Base-by-base conservation (phyloP, 23 red algal species). In the Chondrus crispus region DNA sequence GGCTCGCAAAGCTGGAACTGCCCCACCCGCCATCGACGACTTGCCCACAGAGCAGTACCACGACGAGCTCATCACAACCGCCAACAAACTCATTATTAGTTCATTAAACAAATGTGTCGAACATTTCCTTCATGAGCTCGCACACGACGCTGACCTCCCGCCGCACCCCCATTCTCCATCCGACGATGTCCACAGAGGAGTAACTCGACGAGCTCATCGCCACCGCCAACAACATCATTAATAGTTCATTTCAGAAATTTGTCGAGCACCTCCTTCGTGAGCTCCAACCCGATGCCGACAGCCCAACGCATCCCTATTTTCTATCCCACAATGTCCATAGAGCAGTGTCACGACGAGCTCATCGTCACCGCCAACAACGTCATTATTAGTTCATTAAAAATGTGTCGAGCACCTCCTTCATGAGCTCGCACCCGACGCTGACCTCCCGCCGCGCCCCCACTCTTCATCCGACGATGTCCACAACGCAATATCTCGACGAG, bases 341-440 rank as follows among this genome's bases (percentile, higher is more conserved):
- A 92, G 10, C 55, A 94, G 84, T 99, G 93, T 71, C 88, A 88
- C 26, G 97, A 96, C 46, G 95, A 95, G 82, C 84, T 99, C 12
- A 78, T 93, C 40, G 19, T 50, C 3, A 99, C 97, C 19, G 97
- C 97, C 6, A 70, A 91, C 24, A 71, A 50, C 58, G 96, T 99
- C 43, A n/a, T n/a, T n/a, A n/a, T n/a, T n/a, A n/a, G n/a, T n/a
- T n/a, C n/a, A n/a, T n/a, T n/a, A n/a, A n/a, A n/a, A n/a, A n/a
- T 19, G 18, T 66, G 26, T 66, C 60, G 26, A 66, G 35, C 35
- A 32, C 60, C 60, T 66, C 60, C 1, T 66, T 66, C 35, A 32
- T 66, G 60, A 66, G 60, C 60, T 66, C 60, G 26, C 60, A 32
- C 60, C 60, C 60, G 9, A 6, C 60, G 6, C 60, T 32, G 26